Evolutionary conservation across 2,329 filamentous ascomycete genomes (phyloP).

Genomic region (Gnomoniopsis smithogilvyi): DNA sequence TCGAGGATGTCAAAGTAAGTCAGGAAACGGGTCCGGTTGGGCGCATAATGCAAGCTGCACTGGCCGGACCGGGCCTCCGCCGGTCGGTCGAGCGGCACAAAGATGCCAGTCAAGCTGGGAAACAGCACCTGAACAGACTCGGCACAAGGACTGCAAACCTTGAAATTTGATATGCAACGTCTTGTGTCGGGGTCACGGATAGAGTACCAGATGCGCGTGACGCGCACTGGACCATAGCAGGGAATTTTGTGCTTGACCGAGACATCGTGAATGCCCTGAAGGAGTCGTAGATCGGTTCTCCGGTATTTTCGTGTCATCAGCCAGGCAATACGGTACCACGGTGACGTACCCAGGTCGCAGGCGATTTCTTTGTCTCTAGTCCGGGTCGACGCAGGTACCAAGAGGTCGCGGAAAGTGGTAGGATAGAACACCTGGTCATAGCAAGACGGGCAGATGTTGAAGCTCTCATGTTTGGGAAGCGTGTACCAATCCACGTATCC

Average conservation of each 20-base stretch:
- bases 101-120: conserved; percentile 66
- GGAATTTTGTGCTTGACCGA: conserved; percentile 46
- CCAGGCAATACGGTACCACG: conserved; percentile 85
- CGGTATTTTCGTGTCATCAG: conserved; percentile 72
- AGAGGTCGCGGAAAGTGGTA: conserved; percentile 65
- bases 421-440: conserved; percentile 66
- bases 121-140: conserved; percentile 70
- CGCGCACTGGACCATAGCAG: conserved; percentile 57
- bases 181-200: conserved; percentile 66
- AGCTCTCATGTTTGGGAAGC: conserved; percentile 64
- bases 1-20: conserved; percentile 62
- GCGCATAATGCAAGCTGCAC: conserved; percentile 66
- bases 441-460: conserved; percentile 82
- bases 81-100: conserved; percentile 50
- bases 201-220: conserved; percentile 69
- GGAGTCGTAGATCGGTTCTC: conserved; percentile 61
- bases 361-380: conserved; percentile 55
- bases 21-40: conserved; percentile 51
- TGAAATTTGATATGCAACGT: conserved; percentile 66
- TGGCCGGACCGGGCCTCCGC: conserved; percentile 45
- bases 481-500: conserved; percentile 79
- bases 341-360: conserved; percentile 74
- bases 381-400: conserved; percentile 59
- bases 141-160: conserved; percentile 72
- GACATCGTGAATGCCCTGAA: conserved; percentile 67